phyloP scores from a whole-genome alignment of 129 eudicot species.

The Lactuca sativa region DNA sequence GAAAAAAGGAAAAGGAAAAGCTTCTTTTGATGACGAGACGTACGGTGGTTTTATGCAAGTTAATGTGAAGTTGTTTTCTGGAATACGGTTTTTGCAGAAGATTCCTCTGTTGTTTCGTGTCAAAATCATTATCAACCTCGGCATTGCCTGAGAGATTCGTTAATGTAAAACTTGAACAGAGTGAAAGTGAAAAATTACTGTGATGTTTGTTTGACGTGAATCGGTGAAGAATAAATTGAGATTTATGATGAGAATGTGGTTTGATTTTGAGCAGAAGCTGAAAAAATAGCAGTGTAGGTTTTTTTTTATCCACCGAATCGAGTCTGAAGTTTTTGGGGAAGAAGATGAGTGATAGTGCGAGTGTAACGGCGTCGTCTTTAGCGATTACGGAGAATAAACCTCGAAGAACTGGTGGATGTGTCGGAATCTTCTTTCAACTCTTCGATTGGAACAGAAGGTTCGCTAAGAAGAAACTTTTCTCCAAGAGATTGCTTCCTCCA shows the following conservation, averaged over 20 bases:
- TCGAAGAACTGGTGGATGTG: constrained; percentile 74
- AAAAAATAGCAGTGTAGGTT: background rate
- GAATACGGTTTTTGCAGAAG: constrained; percentile 19
- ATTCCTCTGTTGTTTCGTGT: constrained; percentile 32
- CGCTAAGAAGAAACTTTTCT: constrained; percentile 75
- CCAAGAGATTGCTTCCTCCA: constrained; percentile 80
- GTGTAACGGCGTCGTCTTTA: constrained; percentile 54
- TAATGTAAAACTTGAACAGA: constrained; percentile 14
- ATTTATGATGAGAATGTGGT: background rate
- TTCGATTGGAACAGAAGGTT: constrained; percentile 94
- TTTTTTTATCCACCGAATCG: background rate
- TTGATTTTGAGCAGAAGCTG: background rate
- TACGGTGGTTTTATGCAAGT: constrained; percentile 5
- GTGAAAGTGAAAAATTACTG: background rate
- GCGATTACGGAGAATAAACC: constrained; percentile 60
- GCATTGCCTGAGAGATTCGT: constrained; percentile 16
- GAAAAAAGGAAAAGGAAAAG: constrained; percentile 10
- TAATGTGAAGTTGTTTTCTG: constrained; percentile 25
- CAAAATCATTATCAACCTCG: constrained; percentile 13
- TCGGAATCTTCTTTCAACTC: constrained; percentile 80
- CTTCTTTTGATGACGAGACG: constrained; percentile 16
- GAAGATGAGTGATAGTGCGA: constrained; percentile 53
- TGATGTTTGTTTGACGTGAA: background rate
- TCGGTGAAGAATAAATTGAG: background rate
- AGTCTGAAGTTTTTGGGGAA: constrained; percentile 22